A percentile compares a stretch with the other conserved stretches of the same genome.
Evolutionary conservation across 2,329 filamentous ascomycete genomes (phyloP).

Genomic region (Claviceps purpurea): DNA sequence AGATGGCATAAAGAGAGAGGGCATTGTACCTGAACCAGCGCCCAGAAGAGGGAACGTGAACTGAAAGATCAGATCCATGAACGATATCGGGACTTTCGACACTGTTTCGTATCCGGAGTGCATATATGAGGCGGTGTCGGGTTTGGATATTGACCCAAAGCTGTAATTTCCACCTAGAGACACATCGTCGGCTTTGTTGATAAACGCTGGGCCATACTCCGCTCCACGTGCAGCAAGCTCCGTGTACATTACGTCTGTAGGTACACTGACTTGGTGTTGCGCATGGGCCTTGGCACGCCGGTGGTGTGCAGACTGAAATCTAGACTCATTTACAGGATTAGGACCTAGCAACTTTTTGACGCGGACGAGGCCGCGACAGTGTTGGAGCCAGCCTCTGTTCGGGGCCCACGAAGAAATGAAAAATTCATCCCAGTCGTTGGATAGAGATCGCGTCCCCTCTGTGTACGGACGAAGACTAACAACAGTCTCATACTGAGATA

Average conservation of each 20-base stretch:
- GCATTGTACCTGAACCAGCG: slow-evolving; percentile 16
- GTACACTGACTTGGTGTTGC: slow-evolving; percentile 3
- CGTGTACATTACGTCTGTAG: slow-evolving; percentile 11
- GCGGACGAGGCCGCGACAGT: slow-evolving; percentile 39
- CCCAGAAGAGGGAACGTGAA: slow-evolving; percentile 25
- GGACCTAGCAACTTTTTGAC: slow-evolving; percentile 11
- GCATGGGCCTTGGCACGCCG: neutral
- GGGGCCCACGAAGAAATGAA: slow-evolving; percentile 39
- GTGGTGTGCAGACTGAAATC: neutral
- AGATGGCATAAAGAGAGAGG: slow-evolving; percentile 23
- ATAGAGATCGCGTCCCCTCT: slow-evolving; percentile 18
- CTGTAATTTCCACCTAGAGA: slow-evolving; percentile 16
- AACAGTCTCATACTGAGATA: slow-evolving; percentile 13
- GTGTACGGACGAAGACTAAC: slow-evolving; percentile 14
- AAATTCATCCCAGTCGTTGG: slow-evolving; percentile 41
- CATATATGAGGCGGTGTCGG: slow-evolving; percentile 31
- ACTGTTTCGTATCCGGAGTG: slow-evolving; percentile 28
- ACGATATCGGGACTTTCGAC: slow-evolving; percentile 30
- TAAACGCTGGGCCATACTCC: slow-evolving; percentile 14
- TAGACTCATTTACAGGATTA: slow-evolving; percentile 11
- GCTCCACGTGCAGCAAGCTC: slow-evolving; percentile 15
- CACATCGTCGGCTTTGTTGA: slow-evolving; percentile 8
- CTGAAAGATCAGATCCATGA: slow-evolving; percentile 33
- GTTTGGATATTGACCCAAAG: slow-evolving; percentile 10
- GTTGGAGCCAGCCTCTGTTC: slow-evolving; percentile 41